These are phyloP conservation scores for Drechslerella coelobrocha DNA, from an alignment of 2,329 filamentous ascomycete species.

Conservation along the genomic window DNA sequence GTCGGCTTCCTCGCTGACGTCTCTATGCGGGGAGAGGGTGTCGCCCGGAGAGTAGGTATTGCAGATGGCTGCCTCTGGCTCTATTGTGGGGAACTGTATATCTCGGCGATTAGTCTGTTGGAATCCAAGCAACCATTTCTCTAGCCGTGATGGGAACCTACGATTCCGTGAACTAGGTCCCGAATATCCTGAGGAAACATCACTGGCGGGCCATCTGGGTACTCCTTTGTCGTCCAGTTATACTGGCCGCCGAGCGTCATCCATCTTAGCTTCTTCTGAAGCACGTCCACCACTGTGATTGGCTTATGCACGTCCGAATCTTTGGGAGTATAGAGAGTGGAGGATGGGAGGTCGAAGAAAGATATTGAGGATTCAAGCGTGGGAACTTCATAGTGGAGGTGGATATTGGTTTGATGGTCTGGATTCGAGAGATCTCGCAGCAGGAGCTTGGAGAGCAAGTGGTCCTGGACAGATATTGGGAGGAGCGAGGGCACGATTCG, in stretches of 20 bases:
- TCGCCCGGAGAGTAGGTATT: constrained; percentile 92
- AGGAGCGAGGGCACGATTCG: constrained; percentile 78
- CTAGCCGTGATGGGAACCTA: too few species aligned
- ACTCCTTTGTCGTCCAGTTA: constrained; percentile 88
- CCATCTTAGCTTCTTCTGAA: constrained; percentile 87
- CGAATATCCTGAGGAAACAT: constrained; percentile 77
- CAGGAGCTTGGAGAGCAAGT: constrained; percentile 74
- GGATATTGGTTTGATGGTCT: constrained; percentile 84
- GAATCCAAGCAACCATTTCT: too few species aligned
- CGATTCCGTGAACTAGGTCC: constrained; percentile 63
- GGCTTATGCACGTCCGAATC: constrained; percentile 77
- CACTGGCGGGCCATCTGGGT: constrained; percentile 72
- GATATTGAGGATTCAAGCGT: constrained; percentile 66
- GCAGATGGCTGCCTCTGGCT: constrained; percentile 86
- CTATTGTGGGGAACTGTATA: constrained; percentile 76
- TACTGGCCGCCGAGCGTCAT: constrained; percentile 94
- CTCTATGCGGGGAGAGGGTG: constrained; percentile 88
- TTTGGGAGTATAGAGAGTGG: constrained; percentile 64
- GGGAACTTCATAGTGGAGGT: constrained; percentile 76
- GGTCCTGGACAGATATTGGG: constrained; percentile 71
- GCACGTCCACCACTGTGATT: constrained; percentile 71
- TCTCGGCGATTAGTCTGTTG: neutral
- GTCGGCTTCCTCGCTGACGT: constrained; percentile 85
- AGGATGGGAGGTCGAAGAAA: constrained; percentile 65
- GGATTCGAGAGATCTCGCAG: constrained; percentile 78